Percentiles rank a stretch among this genome's conserved stretches.
These are phyloP conservation scores for Malus sylvestris DNA, from an alignment of 306 rosid genomes.

Conservation along the genomic window DNA sequence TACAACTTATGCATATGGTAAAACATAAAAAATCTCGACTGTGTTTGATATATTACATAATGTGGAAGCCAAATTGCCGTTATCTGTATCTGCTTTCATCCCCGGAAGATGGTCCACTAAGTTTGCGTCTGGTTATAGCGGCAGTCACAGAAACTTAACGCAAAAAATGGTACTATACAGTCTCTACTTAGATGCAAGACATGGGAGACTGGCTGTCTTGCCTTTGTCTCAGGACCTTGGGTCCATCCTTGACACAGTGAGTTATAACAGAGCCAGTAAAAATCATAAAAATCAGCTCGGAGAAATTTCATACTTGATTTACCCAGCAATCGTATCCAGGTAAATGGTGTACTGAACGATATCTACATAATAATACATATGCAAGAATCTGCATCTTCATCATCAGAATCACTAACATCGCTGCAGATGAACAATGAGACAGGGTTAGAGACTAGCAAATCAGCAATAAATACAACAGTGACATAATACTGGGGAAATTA, in stretches of 20 bases:
- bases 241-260: slow-evolving; percentile 24
- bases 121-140: slow-evolving; percentile 15
- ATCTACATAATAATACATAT: slow-evolving; percentile 71
- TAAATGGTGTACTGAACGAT: slow-evolving; percentile 16
- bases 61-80: slow-evolving; percentile 19
- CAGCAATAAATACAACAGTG: not conserved
- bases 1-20: slow-evolving; percentile 7
- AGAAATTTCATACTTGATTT: slow-evolving; percentile 26
- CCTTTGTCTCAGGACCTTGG: slow-evolving; percentile 19
- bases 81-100: slow-evolving; percentile 23
- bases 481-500: not conserved
- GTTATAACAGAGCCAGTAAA: slow-evolving; percentile 15
- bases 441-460: slow-evolving; percentile 10
- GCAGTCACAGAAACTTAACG: slow-evolving; percentile 18
- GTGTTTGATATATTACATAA: slow-evolving; percentile 25
- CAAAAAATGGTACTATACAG: slow-evolving; percentile 18
- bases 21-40: slow-evolving; percentile 14
- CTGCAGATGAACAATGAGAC: slow-evolving; percentile 46
- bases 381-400: slow-evolving; percentile 69
- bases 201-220: slow-evolving; percentile 9
- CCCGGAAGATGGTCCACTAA: slow-evolving; percentile 11
- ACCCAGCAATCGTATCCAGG: slow-evolving; percentile 38
- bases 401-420: slow-evolving; percentile 72
- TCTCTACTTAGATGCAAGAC: slow-evolving; percentile 22
- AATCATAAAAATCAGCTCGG: slow-evolving; percentile 23